Base-by-base conservation (phyloP, 1,284 basidiomycete species). In the Pascua guehoae region DNA sequence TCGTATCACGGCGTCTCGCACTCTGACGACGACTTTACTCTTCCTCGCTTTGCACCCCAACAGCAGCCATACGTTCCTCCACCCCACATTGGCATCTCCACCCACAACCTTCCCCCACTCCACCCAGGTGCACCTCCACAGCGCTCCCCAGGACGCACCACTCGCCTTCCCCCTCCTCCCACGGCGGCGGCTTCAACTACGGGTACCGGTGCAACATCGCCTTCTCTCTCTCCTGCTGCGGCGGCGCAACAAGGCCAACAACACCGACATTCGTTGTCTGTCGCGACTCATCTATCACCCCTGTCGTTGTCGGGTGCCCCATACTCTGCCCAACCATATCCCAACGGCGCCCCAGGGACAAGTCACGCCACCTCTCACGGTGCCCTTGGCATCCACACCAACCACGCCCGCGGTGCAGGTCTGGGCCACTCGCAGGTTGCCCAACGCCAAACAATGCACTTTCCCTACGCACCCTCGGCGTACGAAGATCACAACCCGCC, bases 1-100 rank as follows among this genome's bases (percentile, higher is more conserved):
- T 72, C 71, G 39, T 66, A 66, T 55, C 70, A 70, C 66, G 67
- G 66, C 48, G 9, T 53, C n/a, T 37, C 54, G 47, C 46, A 55
- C 38, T 42, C 53, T 41, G 60, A 61, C 44, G 60, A 67, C 52
- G 61, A 62, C 54, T 68, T 70, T 52, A 61, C 70, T 5, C 66
- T 73, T 0, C 71, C 71, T 0, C 60, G 72, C 14, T 73, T 71
- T 62, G 17, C 69, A 64, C 38, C 67, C 49, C 45, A 53, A 39
- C 42, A 43, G 39, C 49, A 48, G 42, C 37, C 48, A 14, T 52
- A 51, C 42, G 47, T 47, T 5, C 61, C 53, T 5, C 40, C 36
- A 10, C 49, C 46, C 50, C 53, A 55, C 24, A 17, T 2, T 49
- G 47, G 49, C 54, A 50, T 12, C 52, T 24, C 39, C 41, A 32